Evolutionary conservation across 2,329 filamentous ascomycete species (phyloP), one percentile per base, ranked within the genome.

Genomic region (Exserohilum rostratum): DNA sequence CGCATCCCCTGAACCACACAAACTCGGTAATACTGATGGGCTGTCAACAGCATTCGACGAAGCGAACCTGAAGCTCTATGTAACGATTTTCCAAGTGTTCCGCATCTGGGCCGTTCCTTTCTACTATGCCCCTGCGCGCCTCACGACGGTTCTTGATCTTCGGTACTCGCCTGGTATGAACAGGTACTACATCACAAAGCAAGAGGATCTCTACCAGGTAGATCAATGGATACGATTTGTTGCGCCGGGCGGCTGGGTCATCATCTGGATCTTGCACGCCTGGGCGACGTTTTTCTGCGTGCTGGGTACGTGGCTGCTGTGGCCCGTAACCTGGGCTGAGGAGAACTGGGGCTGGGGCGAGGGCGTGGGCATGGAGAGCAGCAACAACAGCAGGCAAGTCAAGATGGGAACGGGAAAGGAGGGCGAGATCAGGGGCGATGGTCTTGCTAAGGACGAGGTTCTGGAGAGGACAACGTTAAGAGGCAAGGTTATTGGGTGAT

Each of bases 151-250:
- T 25, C 77, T 93, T 3, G 78, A 83, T 34, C 83, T 93, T 13
- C 54, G 37, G 6, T 11, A 44, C 7, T 39, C 46, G 5, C 27
- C 47, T 3, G 4, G 38, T 2, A 39, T 66, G 33, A 75, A 66
- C 18, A 82, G 81, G 53, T 95, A 92, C 77, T 90, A 87, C 70
- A 93, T 96, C 59, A 74, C 80, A 6, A 83, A 81, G 15, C 92
- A 96, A 71, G 87, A 96, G 61, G 91, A 96, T 69, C 77, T 93
- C 6, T 96, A 96, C 68, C 90, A 93, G 66, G 80, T 86, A 0
- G 87, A 86, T 44, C 88, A 96, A 62, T 88, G 87, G 58, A 78
- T 93, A 57, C 87, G 88, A 64, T 95, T 96, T 68, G 64, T 93
- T 15, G 66, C 83, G 9, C 83, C 79, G 10, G 82, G 84, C 0